A percentile compares a stretch with the other conserved stretches of the same genome.
These are phyloP conservation scores for Pseudogymnoascus sp. DNA, from an alignment of 2,329 filamentous ascomycete species.

Conservation along the genomic window DNA sequence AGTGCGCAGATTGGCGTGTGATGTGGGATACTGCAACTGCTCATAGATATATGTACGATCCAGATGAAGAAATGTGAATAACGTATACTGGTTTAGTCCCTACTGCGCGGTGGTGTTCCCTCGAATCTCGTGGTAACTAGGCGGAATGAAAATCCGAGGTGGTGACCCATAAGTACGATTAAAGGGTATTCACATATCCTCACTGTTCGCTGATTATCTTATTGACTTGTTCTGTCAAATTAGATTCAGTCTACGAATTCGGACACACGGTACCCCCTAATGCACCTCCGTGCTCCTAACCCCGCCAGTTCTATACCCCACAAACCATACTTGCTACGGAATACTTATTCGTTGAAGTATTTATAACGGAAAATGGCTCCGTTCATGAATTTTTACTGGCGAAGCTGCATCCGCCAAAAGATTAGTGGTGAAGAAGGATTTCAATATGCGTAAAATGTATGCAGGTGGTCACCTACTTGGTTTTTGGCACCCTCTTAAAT, in stretches of 20 bases:
- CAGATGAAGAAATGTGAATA: not conserved
- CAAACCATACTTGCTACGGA: not conserved
- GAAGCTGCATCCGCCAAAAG: not conserved
- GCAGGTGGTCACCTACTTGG: not conserved
- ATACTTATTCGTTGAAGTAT: not conserved
- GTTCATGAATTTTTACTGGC: not conserved
- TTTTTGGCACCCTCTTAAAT: not conserved
- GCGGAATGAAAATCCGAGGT: not conserved
- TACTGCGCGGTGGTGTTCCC: not conserved
- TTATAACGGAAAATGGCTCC: not conserved
- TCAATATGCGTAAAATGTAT: not conserved
- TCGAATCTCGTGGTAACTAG: not conserved
- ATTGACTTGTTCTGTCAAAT: not conserved
- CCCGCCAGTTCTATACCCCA: not conserved
- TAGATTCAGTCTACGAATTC: not conserved
- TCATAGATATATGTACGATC: not conserved
- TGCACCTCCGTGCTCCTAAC: not conserved
- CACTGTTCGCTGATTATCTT: not conserved
- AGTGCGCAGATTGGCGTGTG: not conserved
- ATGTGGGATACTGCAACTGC: not conserved
- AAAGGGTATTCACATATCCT: not conserved
- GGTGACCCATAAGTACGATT: not conserved
- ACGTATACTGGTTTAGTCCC: not conserved
- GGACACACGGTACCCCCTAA: not conserved
- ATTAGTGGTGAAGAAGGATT: not conserved